Conservation (phyloP, 169 alveolate genomes). For the Plasmodium billcollinsi region DNA sequence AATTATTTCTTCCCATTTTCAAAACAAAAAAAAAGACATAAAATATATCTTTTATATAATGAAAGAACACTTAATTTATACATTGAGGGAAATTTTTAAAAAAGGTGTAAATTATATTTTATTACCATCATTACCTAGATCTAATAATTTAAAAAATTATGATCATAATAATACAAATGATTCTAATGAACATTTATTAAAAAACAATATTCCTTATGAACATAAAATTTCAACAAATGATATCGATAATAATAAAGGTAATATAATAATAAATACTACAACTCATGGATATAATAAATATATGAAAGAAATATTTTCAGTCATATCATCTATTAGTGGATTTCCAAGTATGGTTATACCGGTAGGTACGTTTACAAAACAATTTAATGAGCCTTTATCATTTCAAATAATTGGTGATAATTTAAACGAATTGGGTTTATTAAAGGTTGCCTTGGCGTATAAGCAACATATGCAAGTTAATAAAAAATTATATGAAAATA, state of each 20-base stretch:
- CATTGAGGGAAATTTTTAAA: constrained; percentile 2
- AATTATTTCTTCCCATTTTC: constrained; percentile 37
- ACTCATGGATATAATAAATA: constrained; percentile 24
- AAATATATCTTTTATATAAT: not conserved
- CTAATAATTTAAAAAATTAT: constrained; percentile 21
- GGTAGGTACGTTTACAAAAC: constrained; percentile 41
- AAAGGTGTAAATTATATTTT: constrained; percentile 22
- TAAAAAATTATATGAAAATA: constrained; percentile 22
- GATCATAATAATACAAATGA: not conserved
- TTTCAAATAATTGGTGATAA: constrained; percentile 25
- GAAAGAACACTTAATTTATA: constrained; percentile 7
- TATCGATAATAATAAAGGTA: not conserved
- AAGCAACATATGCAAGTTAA: constrained; percentile 35
- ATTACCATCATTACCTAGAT: constrained; percentile 56
- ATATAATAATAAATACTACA: not conserved
- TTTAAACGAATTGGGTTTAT: constrained; percentile 28
- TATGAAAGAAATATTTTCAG: constrained; percentile 57
- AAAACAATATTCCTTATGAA: not conserved
- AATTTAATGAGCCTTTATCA: constrained; percentile 46
- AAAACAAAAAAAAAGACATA: constrained; percentile 1
- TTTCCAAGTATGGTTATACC: constrained; percentile 61
- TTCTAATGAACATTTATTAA: not conserved
- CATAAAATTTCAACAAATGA: not conserved
- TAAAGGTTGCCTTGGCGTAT: constrained; percentile 61
- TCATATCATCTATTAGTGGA: constrained; percentile 50